Conservation (phyloP, 2,329 filamentous ascomycete species). For the Ceratocystis diversiconidia region DNA sequence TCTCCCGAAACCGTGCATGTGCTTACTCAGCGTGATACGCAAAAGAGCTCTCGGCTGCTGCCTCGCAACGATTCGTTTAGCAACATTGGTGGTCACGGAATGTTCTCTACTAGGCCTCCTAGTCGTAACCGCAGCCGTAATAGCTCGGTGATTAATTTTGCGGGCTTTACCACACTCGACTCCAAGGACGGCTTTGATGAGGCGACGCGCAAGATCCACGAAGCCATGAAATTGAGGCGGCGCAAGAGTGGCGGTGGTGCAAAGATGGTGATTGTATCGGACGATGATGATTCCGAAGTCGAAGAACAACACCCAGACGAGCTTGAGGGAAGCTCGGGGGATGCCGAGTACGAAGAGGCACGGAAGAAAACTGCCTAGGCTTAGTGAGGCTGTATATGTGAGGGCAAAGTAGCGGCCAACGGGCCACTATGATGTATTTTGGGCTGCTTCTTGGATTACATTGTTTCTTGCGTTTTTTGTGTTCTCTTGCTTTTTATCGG, state of each 20-base stretch:
- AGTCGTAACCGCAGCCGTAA: slow-evolving; percentile 56
- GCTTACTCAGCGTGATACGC: slow-evolving; percentile 37
- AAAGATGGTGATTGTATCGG: slow-evolving; percentile 26
- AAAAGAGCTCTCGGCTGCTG: slow-evolving; percentile 38
- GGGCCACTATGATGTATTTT: not conserved
- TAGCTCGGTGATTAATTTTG: slow-evolving; percentile 14
- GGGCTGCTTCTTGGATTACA: not conserved
- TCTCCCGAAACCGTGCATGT: slow-evolving; percentile 29
- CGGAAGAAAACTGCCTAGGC: slow-evolving; percentile 27
- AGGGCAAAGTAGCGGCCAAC: not conserved
- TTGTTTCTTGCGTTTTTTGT: no score
- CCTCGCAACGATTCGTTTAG: slow-evolving; percentile 89
- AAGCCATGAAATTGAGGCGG: slow-evolving; percentile 59
- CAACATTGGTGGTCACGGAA: slow-evolving; percentile 72
- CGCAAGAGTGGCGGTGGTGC: slow-evolving; percentile 36
- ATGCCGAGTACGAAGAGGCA: slow-evolving; percentile 31
- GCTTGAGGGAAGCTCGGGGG: slow-evolving; percentile 30
- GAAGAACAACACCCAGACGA: slow-evolving; percentile 26
- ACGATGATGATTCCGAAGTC: slow-evolving; percentile 31
- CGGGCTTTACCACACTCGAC: slow-evolving; percentile 51
- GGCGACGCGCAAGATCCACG: slow-evolving; percentile 69
- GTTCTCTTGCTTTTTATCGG: not conserved
- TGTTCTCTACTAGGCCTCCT: slow-evolving; percentile 81
- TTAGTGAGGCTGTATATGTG: not conserved
- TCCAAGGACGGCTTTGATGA: slow-evolving; percentile 62